phyloP scores from a whole-genome alignment of 306 rosid genomes.

The Castanea mollissima region DNA sequence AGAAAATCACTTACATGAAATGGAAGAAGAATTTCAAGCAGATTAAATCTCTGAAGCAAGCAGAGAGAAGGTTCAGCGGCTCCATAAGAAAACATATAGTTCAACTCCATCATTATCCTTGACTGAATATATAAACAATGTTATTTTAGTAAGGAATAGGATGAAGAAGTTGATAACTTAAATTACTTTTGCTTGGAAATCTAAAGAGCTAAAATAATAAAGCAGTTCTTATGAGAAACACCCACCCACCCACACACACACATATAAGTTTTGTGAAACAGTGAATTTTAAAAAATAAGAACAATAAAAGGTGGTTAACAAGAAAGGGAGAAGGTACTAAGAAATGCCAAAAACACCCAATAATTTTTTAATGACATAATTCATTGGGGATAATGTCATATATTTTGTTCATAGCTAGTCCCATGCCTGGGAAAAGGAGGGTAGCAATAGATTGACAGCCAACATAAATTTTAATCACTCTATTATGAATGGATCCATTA shows the following conservation, averaged over 20 bases:
- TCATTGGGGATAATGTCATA: constrained; percentile 8
- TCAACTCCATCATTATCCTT: constrained; percentile 76
- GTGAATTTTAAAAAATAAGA: not conserved
- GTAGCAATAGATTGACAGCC: no score
- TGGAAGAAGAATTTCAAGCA: constrained; percentile 68
- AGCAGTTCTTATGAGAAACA: not conserved
- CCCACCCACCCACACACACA: no score
- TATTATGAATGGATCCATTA: no score
- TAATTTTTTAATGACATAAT: constrained; percentile 9
- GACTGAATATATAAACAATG: constrained; percentile 44
- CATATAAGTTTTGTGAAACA: not conserved
- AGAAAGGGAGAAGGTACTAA: not conserved
- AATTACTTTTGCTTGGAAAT: constrained; percentile 18
- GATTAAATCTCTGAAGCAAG: constrained; percentile 72
- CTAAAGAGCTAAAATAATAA: not conserved
- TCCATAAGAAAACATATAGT: constrained; percentile 93
- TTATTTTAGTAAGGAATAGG: not conserved
- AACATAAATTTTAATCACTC: no score
- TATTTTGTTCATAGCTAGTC: no score
- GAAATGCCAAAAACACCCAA: constrained; percentile 13
- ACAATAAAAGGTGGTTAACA: not conserved
- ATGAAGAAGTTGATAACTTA: constrained; percentile 8
- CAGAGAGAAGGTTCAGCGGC: constrained; percentile 76
- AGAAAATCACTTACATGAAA: constrained; percentile 56
- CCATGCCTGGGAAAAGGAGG: no score